phyloP scores from a whole-genome alignment of 176 grass and related monocot genomes.

The Triticum aestivum region DNA sequence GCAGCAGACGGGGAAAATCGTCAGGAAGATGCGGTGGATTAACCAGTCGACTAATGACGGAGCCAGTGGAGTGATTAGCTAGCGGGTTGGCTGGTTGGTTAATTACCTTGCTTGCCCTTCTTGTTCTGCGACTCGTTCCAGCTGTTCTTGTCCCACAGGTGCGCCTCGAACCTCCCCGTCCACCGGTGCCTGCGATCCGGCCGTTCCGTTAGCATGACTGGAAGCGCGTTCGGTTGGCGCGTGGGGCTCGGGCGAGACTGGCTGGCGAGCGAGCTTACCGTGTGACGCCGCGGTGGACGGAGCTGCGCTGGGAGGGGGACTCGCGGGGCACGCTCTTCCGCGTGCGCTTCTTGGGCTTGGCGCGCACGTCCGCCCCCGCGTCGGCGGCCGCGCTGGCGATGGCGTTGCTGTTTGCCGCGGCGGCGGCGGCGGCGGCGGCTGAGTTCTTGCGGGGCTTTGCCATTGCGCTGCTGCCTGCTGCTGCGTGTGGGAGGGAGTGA shows the following conservation, averaged over 20 bases:
- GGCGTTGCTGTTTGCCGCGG: neutral
- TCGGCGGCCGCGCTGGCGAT: neutral
- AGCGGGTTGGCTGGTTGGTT: too few species aligned
- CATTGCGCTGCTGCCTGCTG: slow-evolving; percentile 13
- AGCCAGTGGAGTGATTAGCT: too few species aligned
- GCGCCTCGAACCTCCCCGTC: slow-evolving; percentile 95
- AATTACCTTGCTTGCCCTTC: slow-evolving; percentile 89
- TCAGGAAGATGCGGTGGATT: neutral
- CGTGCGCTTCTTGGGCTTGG: slow-evolving; percentile 81
- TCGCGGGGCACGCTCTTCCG: slow-evolving; percentile 72
- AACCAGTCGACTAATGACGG: neutral
- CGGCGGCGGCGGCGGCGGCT: neutral
- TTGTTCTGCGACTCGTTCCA: slow-evolving; percentile 97
- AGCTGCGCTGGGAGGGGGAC: slow-evolving; percentile 80
- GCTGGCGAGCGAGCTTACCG: slow-evolving; percentile 30
- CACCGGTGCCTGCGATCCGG: slow-evolving; percentile 66
- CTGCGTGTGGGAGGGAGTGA: neutral
- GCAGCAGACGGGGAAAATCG: neutral
- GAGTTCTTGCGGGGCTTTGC: slow-evolving; percentile 42
- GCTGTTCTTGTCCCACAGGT: slow-evolving; percentile 92
- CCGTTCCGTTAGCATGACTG: neutral
- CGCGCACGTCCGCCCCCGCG: slow-evolving; percentile 5
- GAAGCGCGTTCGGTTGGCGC: too few species aligned
- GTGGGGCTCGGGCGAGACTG: too few species aligned
- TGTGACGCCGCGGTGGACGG: slow-evolving; percentile 79